These are phyloP conservation scores for Penicillium ochrochloron DNA, from an alignment of 495 filamentous ascomycete species.

Conservation along the genomic window DNA sequence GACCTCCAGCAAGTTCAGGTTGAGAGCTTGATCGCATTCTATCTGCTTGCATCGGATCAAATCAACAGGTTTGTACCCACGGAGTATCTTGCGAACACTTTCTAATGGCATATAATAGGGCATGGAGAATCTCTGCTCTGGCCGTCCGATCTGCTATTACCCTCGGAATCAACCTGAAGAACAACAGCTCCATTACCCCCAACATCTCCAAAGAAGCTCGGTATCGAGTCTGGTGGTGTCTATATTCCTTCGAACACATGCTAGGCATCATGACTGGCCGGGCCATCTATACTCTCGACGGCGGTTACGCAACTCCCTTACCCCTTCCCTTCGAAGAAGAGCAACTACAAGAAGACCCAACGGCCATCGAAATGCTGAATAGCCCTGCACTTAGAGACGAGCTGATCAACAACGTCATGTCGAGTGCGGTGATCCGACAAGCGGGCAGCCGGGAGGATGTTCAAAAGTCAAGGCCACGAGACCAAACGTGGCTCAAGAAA, in stretches of 20 bases:
- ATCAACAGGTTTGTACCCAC: constrained; percentile 60
- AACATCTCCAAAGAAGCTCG: constrained; percentile 61
- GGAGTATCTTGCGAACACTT: background rate
- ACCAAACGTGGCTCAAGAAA: constrained; percentile 35
- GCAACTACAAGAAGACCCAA: constrained; percentile 39
- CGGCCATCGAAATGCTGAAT: constrained; percentile 35
- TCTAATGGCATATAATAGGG: constrained; percentile 41
- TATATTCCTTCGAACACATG: constrained; percentile 63
- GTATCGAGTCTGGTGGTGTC: constrained; percentile 67
- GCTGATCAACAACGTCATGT: constrained; percentile 38
- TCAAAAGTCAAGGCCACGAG: constrained; percentile 27
- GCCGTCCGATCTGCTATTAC: constrained; percentile 63
- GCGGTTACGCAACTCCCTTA: constrained; percentile 58
- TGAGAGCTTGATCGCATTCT: constrained; percentile 62
- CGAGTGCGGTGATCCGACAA: constrained; percentile 40
- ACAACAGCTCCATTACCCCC: constrained; percentile 50
- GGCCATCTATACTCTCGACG: constrained; percentile 52
- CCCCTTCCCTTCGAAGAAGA: constrained; percentile 64
- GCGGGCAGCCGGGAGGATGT: constrained; percentile 25
- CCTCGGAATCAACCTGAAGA: constrained; percentile 70
- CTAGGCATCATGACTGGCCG: constrained; percentile 67
- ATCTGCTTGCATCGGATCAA: constrained; percentile 64
- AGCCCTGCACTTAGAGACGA: constrained; percentile 36
- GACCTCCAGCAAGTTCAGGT: constrained; percentile 69
- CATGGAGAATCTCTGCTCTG: constrained; percentile 65